Evolutionary conservation across 2,329 filamentous ascomycete species (phyloP), one percentile per base, ranked within the genome.

Genomic region (Talaromyces sp.): DNA sequence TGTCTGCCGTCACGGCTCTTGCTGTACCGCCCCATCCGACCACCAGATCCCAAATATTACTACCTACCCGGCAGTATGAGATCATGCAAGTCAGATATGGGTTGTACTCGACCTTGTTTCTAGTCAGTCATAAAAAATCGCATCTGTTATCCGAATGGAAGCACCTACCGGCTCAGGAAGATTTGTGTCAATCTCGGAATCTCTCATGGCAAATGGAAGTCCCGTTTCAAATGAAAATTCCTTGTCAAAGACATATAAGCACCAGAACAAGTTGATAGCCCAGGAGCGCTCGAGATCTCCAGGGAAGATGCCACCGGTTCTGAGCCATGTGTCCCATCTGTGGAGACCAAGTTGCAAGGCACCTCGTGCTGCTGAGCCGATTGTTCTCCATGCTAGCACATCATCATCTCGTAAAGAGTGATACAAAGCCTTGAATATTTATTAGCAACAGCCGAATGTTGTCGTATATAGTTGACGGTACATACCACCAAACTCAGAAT

Each of bases 141-240:
- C 7, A 33, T 27, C 16, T 23, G 0, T 30, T 52, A 51, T 16
- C 10, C 31, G 18, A n/a, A 18, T 47, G 6, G 1, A 27, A 28
- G 4, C 36, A 66, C 75, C 70, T 77, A 93, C 91, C 5, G 92
- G 92, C 69, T 89, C 87, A 2, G 91, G 91, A 16, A 96, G 78
- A 61, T 84, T 83, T 0, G 88, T 85, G 68, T 96, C 92, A 63
- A 96, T 91, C 69, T 96, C 92, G 3, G 88, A 85, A 69, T 96
- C 92, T 66, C 93, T 89, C 27, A 96, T 78, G 1, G 90, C 87
- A 75, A 92, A 96, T 10, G 61, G 61, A 18, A 0, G 92, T 0
- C 92, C 92, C 0, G 91, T 93, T 28, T 89, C 90, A 69, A 96
- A 94, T 61, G 89, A 91, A 91, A 91, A 96, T 56, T 92, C 83